Conservation (phyloP, 768 basidiomycete genomes). For the Phylloporus sp. region DNA sequence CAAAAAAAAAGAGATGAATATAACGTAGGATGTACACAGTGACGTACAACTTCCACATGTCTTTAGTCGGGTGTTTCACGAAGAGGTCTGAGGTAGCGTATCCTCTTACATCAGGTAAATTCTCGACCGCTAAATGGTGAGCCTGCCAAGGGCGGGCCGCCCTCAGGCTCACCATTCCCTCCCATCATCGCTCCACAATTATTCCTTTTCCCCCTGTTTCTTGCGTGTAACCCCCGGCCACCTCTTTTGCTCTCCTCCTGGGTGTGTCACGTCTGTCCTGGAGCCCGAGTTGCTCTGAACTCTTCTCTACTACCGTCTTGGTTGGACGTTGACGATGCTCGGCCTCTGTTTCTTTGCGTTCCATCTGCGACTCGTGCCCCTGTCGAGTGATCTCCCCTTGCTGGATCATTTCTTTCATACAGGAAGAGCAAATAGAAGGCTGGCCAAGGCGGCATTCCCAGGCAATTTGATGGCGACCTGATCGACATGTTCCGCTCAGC, state of each 20-base stretch:
- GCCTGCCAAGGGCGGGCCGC: too few species aligned
- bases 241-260: background rate
- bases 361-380: constrained; percentile 37
- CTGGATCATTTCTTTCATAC: constrained; percentile 37
- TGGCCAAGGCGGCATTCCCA: constrained; percentile 41
- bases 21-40: accelerated
- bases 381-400: constrained; percentile 36
- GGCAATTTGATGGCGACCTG: constrained; percentile 39
- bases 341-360: constrained; percentile 40
- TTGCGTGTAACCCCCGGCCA: background rate
- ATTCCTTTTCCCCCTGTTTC: background rate
- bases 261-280: background rate
- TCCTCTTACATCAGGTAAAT: constrained; percentile 37
- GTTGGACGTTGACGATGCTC: constrained; percentile 39
- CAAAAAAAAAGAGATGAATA: background rate
- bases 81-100: constrained; percentile 45
- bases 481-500: too few species aligned
- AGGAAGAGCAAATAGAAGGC: constrained; percentile 40
- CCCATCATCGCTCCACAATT: too few species aligned
- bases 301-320: constrained; percentile 32
- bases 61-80: constrained; percentile 40
- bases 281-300: background rate
- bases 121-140: constrained; percentile 30
- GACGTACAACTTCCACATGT: constrained; percentile 35
- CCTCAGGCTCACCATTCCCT: too few species aligned